Conservation (phyloP, 768 basidiomycete genomes). For the Coprinopsis cinerea region DNA sequence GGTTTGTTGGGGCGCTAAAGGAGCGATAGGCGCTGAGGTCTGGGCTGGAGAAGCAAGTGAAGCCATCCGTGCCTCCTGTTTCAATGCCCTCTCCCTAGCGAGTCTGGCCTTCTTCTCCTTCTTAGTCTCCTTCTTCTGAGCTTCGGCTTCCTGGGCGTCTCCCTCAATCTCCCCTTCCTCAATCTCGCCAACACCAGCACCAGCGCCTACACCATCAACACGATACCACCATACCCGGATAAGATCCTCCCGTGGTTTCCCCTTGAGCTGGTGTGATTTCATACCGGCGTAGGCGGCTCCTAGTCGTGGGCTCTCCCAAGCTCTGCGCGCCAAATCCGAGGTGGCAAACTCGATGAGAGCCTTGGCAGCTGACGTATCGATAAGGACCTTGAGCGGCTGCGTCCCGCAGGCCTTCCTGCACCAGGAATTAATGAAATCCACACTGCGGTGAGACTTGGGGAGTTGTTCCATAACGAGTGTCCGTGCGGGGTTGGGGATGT, state of each 20-base stretch:
- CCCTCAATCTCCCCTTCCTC: slow-evolving; percentile 46
- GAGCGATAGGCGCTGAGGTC: too few species aligned
- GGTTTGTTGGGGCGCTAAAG: too few species aligned
- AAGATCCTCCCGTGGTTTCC: slow-evolving; percentile 37
- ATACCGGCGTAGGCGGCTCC: slow-evolving; percentile 24
- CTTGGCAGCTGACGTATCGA: slow-evolving; percentile 37
- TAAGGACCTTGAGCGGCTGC: slow-evolving; percentile 33
- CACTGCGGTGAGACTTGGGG: slow-evolving; percentile 41
- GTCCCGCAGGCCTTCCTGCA: slow-evolving; percentile 30
- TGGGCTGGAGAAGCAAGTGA: too few species aligned
- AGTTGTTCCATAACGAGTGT: slow-evolving; percentile 54
- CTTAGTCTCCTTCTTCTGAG: slow-evolving; percentile 2
- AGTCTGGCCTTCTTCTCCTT: slow-evolving; percentile 7
- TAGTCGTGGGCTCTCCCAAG: slow-evolving; percentile 45
- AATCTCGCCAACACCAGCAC: slow-evolving; percentile 36
- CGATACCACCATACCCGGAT: slow-evolving; percentile 49
- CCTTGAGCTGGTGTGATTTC: slow-evolving; percentile 33
- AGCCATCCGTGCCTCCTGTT: too few species aligned
- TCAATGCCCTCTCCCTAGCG: too few species aligned
- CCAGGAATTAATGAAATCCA: slow-evolving; percentile 39
- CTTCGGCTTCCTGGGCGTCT: background rate
- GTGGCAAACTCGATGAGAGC: slow-evolving; percentile 48
- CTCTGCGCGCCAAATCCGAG: slow-evolving; percentile 37
- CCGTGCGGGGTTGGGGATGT: slow-evolving; percentile 41
- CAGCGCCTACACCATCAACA: slow-evolving; percentile 33